Conservation (phyloP, 192 early-diverging fungal genomes). For the Podila horticola region DNA sequence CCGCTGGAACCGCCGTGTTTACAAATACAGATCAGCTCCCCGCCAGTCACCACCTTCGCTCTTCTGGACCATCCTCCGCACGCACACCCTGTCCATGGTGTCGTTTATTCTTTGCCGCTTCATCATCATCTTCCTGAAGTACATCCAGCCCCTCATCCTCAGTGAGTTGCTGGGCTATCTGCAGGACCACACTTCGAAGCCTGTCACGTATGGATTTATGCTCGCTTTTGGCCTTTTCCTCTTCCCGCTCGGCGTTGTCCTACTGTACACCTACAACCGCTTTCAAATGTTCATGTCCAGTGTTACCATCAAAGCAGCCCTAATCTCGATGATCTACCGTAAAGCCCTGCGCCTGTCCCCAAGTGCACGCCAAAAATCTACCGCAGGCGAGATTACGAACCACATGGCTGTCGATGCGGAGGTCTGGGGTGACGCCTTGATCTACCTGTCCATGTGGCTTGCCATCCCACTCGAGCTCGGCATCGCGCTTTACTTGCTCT, state of each 20-base stretch:
- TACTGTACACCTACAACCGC: conserved; percentile 49
- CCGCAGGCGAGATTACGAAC: conserved; percentile 43
- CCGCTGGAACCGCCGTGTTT: too few relatives aligned
- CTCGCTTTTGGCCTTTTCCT: conserved; percentile 55
- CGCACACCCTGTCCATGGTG: neutral
- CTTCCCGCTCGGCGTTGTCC: conserved; percentile 52
- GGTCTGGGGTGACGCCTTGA: neutral
- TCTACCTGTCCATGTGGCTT: neutral
- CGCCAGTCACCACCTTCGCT: conserved; percentile 2
- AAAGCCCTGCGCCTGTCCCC: conserved; percentile 66
- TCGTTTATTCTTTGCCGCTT: conserved; percentile 23
- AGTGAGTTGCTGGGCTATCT: conserved; percentile 20
- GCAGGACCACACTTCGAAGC: conserved; percentile 23
- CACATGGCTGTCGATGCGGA: conserved; percentile 34
- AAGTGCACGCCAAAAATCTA: conserved; percentile 25
- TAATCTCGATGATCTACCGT: conserved; percentile 68
- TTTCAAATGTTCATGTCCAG: conserved; percentile 62
- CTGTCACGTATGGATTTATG: conserved; percentile 56
- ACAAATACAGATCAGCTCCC: too few relatives aligned
- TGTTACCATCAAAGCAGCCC: conserved; percentile 54
- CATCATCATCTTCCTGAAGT: conserved; percentile 21
- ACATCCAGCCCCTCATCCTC: conserved; percentile 11
- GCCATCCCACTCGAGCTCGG: conserved; percentile 5
- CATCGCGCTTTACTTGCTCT: conserved; percentile 1
- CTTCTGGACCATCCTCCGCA: conserved; percentile 15